Conservation (phyloP, 1,139 yeast species). For the Chernovozyma aurita region DNA sequence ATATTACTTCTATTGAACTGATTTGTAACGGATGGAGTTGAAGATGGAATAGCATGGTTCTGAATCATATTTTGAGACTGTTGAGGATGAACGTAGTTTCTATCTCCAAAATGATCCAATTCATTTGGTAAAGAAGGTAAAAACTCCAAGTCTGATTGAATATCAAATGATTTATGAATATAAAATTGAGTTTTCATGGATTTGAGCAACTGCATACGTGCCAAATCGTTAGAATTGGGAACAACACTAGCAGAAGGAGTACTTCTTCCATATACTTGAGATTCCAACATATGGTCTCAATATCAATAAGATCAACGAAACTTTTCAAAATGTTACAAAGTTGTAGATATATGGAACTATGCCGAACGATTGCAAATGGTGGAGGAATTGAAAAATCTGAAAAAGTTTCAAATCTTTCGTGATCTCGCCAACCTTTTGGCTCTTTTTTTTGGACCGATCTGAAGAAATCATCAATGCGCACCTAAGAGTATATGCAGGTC, state of each 20-base stretch:
- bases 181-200: slow-evolving; percentile 47
- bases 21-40: not conserved
- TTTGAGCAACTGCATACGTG: slow-evolving; percentile 16
- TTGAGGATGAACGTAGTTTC: not conserved
- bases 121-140: slow-evolving; percentile 46
- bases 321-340: too few species aligned
- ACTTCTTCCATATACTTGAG: too few species aligned
- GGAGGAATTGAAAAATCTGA: too few species aligned
- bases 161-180: slow-evolving; percentile 63
- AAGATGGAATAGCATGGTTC: not conserved
- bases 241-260: not conserved
- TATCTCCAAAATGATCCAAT: slow-evolving; percentile 2
- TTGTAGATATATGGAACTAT: too few species aligned
- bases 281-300: too few species aligned
- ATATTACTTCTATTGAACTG: not conserved
- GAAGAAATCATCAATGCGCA: too few species aligned
- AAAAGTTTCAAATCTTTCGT: too few species aligned
- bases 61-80: not conserved
- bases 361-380: too few species aligned
- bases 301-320: too few species aligned
- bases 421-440: too few species aligned
- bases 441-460: too few species aligned
- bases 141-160: slow-evolving; percentile 69
- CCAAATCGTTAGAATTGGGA: not conserved
- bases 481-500: too few species aligned